Evolutionary conservation across 768 basidiomycete genomes (phyloP).

Genomic region (Brasilioporus rufonigricans): DNA sequence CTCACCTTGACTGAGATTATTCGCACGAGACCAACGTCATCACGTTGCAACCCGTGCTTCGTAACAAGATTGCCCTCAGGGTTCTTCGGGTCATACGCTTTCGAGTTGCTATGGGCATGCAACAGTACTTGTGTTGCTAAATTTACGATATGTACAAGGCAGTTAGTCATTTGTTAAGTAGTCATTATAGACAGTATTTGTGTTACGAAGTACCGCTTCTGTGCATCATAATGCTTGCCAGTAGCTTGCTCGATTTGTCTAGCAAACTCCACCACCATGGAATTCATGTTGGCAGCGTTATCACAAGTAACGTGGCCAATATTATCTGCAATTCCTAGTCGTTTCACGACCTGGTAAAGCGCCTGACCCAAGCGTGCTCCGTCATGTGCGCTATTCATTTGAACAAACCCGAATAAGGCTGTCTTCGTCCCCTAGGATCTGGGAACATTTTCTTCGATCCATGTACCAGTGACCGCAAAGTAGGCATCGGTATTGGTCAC

Average conservation of each 20-base stretch:
- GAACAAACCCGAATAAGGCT: constrained; percentile 35
- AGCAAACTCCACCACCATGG: background rate
- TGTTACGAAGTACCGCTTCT: background rate
- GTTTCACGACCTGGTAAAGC: constrained; percentile 33
- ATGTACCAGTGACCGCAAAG: background rate
- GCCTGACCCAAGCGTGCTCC: constrained; percentile 37
- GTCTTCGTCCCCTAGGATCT: background rate
- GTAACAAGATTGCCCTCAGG: background rate
- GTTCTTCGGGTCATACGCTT: background rate
- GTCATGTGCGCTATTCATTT: constrained; percentile 39
- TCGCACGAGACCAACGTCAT: background rate
- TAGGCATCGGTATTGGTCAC: background rate
- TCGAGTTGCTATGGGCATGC: background rate
- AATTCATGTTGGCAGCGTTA: background rate
- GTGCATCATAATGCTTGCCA: background rate
- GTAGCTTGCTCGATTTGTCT: background rate
- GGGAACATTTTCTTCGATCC: background rate
- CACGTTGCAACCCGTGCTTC: rapidly evolving
- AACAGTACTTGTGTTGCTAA: background rate
- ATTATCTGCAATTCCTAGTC: constrained; percentile 29
- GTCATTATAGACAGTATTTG: background rate
- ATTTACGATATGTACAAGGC: background rate
- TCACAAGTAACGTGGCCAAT: background rate
- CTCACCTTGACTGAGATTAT: background rate
- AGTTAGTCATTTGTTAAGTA: background rate